Percentiles rank a stretch among this genome's conserved stretches.
Evolutionary conservation across 192 early-diverging fungal genomes (phyloP).

Genomic region (Glomus cerebriforme): DNA sequence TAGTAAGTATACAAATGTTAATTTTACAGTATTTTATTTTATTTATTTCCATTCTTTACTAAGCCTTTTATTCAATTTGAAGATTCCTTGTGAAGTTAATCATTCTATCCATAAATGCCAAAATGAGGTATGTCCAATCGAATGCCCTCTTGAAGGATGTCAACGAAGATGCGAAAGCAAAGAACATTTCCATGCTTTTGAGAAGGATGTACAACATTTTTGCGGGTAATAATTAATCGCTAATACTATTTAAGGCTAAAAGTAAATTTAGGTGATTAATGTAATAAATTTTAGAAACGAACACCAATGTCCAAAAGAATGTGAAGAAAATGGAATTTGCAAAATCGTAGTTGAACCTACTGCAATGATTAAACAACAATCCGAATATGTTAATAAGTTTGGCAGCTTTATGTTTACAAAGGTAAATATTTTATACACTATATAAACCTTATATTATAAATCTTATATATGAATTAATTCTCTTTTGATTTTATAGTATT

Average conservation of each 20-base stretch:
- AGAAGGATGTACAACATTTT: slow-evolving; percentile 17
- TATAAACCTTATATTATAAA: neutral
- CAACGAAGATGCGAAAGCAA: slow-evolving; percentile 6
- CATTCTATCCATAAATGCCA: slow-evolving; percentile 37
- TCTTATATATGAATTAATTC: neutral
- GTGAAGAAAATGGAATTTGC: slow-evolving; percentile 32
- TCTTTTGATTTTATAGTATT: slow-evolving; percentile 24
- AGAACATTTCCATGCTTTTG: slow-evolving; percentile 24
- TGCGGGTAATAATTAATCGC: slow-evolving; percentile 21
- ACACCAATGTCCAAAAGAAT: slow-evolving; percentile 33
- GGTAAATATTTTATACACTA: slow-evolving; percentile 18
- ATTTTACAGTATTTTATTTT: no score
- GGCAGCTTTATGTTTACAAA: slow-evolving; percentile 34
- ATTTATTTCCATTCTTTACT: neutral
- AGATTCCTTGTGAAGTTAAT: slow-evolving; percentile 27
- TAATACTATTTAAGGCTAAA: neutral
- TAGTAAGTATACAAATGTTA: slow-evolving; percentile 8
- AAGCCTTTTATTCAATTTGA: neutral
- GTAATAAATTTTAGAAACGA: slow-evolving; percentile 15
- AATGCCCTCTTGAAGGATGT: slow-evolving; percentile 17
- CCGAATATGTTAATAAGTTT: slow-evolving; percentile 35
- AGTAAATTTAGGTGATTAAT: neutral
- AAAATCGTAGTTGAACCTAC: slow-evolving; percentile 19
- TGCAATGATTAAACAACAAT: slow-evolving; percentile 43
- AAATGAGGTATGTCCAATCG: slow-evolving; percentile 29